Conservation (phyloP, 306 rosid genomes). For the Arachis stenosperma region DNA sequence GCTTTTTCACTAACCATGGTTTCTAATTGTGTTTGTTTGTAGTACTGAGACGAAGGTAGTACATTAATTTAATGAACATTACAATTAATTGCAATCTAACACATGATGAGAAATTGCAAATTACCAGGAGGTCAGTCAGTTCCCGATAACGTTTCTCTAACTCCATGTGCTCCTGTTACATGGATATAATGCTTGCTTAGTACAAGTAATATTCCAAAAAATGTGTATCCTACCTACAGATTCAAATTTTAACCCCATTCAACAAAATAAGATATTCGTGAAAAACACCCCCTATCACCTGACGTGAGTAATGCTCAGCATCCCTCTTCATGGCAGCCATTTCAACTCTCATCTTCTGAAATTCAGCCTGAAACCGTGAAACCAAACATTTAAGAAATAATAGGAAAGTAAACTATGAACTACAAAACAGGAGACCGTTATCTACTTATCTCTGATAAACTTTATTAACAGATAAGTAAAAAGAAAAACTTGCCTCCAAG, state of each 20-base stretch:
- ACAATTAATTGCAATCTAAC: conserved; percentile 32
- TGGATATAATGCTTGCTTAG: conserved; percentile 28
- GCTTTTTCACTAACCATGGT: conserved; percentile 97
- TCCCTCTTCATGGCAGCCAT: conserved; percentile 99
- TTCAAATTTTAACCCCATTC: conserved; percentile 13
- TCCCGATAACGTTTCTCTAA: conserved; percentile 98
- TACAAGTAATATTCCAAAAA: conserved; percentile 35
- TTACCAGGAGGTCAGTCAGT: conserved; percentile 94
- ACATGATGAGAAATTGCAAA: conserved; percentile 20
- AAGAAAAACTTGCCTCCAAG: conserved; percentile 61
- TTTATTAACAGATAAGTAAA: conserved; percentile 28
- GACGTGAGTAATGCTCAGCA: conserved; percentile 99
- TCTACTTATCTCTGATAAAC: conserved; percentile 37
- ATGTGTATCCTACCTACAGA: conserved; percentile 14
- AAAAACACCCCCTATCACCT: conserved; percentile 58
- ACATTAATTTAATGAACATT: conserved; percentile 34
- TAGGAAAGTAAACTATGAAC: conserved; percentile 30
- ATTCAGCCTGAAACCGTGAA: conserved; percentile 72
- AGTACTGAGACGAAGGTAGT: conserved; percentile 61
- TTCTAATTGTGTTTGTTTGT: conserved; percentile 98
- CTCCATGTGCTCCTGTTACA: conserved; percentile 91
- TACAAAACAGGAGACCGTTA: conserved; percentile 11
- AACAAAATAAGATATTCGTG: conserved; percentile 10
- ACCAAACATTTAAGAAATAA: conserved; percentile 37
- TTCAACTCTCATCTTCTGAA: conserved; percentile 95